These are phyloP conservation scores for Coprinopsis cinerea DNA, from an alignment of 768 basidiomycete genomes.

Conservation along the genomic window DNA sequence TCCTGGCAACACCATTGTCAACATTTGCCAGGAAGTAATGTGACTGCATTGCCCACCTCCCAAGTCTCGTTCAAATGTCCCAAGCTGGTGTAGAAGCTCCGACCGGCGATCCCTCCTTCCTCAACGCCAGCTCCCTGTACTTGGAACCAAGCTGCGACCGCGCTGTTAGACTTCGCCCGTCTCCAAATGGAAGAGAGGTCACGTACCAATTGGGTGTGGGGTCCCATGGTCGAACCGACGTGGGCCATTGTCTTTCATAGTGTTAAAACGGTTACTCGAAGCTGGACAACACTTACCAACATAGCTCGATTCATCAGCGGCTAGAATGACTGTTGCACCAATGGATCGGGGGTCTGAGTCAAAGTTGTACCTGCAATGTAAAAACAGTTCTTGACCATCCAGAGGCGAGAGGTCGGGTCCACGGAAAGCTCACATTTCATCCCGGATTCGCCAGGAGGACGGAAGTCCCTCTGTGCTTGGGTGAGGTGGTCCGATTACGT, in stretches of 20 bases:
- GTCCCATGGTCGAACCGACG: conserved; percentile 58
- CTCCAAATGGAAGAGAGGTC: not conserved
- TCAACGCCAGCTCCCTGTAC: conserved; percentile 64
- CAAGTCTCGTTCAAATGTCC: conserved; percentile 79
- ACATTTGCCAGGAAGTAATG: not conserved
- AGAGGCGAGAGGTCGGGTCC: not conserved
- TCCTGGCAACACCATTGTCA: conserved; percentile 38
- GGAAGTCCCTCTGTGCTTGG: conserved; percentile 58
- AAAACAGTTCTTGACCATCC: too few species aligned
- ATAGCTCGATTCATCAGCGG: conserved; percentile 63
- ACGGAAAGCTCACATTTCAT: conserved; percentile 47
- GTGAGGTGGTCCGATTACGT: conserved; percentile 50
- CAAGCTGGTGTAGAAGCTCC: conserved; percentile 80
- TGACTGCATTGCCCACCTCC: conserved; percentile 51
- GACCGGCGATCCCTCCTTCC: conserved; percentile 44
- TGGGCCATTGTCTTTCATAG: conserved; percentile 34
- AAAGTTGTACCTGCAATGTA: conserved; percentile 54
- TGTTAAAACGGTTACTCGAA: not conserved
- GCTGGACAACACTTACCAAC: conserved; percentile 30
- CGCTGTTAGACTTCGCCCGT: not conserved
- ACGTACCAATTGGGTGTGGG: conserved; percentile 73
- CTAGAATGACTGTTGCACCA: conserved; percentile 57
- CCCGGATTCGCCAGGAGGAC: conserved; percentile 42
- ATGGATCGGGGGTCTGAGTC: conserved; percentile 60
- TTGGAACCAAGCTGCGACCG: conserved; percentile 71